Conservation (phyloP, 106 monocot genomes). For the Hemerocallis citrina region DNA sequence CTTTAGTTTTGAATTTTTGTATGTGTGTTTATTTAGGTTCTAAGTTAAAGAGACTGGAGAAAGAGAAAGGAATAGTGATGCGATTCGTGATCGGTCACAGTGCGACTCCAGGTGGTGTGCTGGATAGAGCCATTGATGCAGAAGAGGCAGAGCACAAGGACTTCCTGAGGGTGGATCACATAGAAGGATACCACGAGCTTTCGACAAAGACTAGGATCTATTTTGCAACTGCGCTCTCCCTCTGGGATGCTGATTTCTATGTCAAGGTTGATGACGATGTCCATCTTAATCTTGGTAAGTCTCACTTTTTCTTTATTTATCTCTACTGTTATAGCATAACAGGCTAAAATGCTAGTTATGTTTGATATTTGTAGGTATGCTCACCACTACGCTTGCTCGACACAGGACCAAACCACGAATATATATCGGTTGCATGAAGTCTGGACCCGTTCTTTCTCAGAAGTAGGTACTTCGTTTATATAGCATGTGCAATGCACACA, state of each 20-base stretch:
- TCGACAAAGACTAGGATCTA: constrained; percentile 71
- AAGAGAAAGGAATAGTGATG: constrained; percentile 77
- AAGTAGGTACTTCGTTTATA: constrained; percentile 18
- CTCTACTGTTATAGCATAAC: no score
- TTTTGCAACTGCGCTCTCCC: constrained; percentile 64
- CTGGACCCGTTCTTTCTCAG: constrained; percentile 15
- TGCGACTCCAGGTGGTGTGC: constrained; percentile 39
- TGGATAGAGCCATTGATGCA: constrained; percentile 65
- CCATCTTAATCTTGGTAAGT: constrained; percentile 71
- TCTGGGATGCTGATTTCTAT: constrained; percentile 91
- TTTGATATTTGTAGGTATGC: constrained; percentile 13
- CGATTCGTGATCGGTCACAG: constrained; percentile 92
- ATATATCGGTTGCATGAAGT: constrained; percentile 23
- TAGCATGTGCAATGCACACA: no score
- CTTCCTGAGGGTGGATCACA: constrained; percentile 73
- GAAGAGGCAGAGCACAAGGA: constrained; percentile 71
- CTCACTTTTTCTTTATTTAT: no score
- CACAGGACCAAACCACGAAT: constrained; percentile 12
- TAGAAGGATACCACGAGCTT: constrained; percentile 86
- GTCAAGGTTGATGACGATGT: constrained; percentile 93
- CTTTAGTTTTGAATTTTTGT: no score
- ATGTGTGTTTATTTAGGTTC: no score
- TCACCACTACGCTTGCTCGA: constrained; percentile 4
- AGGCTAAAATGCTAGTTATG: no score
- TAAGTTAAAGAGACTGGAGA: constrained; percentile 62